Conservation (phyloP, 2,329 filamentous ascomycete species). For the Rhinocladiella similis region DNA sequence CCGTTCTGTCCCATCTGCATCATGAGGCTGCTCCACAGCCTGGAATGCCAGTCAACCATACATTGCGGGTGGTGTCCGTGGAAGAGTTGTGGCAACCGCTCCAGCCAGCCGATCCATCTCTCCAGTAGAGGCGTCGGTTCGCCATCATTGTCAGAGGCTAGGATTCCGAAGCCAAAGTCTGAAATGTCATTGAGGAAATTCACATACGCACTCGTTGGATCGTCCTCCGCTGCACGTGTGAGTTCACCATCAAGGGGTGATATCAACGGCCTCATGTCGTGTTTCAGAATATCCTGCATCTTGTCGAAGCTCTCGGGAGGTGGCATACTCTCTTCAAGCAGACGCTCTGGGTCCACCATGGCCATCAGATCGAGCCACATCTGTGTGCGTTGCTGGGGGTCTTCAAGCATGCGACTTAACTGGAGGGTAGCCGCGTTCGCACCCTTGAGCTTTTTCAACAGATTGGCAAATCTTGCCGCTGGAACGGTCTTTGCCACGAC, state of each 20-base stretch:
- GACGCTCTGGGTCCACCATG: constrained; percentile 56
- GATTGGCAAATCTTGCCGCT: constrained; percentile 81
- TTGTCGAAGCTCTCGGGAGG: constrained; percentile 51
- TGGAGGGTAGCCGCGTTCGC: constrained; percentile 94
- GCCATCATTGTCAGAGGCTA: constrained; percentile 9
- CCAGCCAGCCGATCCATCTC: constrained; percentile 47
- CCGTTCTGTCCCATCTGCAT: constrained; percentile 46
- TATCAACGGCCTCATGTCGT: constrained; percentile 45
- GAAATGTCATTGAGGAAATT: constrained; percentile 22
- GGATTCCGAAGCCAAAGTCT: constrained; percentile 9
- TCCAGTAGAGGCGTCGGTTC: constrained; percentile 31
- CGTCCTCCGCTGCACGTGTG: constrained; percentile 34
- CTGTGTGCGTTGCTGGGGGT: constrained; percentile 83
- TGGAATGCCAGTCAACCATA: constrained; percentile 46
- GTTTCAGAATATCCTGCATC: constrained; percentile 39
- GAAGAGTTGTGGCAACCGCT: constrained; percentile 42
- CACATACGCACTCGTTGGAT: constrained; percentile 32
- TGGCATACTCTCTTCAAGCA: constrained; percentile 58
- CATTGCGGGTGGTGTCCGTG: constrained; percentile 44
- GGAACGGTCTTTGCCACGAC: constrained; percentile 84
- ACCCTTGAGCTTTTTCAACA: constrained; percentile 82
- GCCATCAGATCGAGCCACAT: constrained; percentile 93
- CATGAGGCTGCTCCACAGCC: constrained; percentile 45
- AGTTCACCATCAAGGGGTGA: constrained; percentile 37
- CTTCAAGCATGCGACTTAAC: constrained; percentile 87